Evolutionary conservation across 495 filamentous ascomycete genomes (phyloP).

Genomic region (Podospora conica): DNA sequence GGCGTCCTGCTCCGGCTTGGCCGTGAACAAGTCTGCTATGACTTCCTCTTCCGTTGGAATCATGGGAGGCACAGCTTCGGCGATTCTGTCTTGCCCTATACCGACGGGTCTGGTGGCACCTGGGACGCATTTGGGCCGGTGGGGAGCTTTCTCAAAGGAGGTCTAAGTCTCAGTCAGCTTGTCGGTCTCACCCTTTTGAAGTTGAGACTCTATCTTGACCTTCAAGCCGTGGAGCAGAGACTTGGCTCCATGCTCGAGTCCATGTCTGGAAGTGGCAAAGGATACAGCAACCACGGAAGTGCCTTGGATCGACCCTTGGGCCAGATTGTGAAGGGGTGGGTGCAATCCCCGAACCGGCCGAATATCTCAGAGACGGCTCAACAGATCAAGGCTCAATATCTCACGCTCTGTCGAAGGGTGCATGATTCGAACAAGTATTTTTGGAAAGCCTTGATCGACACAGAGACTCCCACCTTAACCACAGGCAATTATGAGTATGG

Average conservation of each 20-base stretch:
- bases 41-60: conserved; percentile 47
- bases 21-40: conserved; percentile 48
- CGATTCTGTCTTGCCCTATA: conserved; percentile 29
- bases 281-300: no score
- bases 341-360: background rate
- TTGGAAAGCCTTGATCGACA: conserved; percentile 29
- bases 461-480: conserved; percentile 19
- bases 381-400: conserved; percentile 25
- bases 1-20: conserved; percentile 39
- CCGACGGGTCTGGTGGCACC: conserved; percentile 32
- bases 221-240: conserved; percentile 21
- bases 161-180: conserved; percentile 22
- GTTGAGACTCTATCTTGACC: conserved; percentile 29
- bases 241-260: background rate
- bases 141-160: conserved; percentile 8
- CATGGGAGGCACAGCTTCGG: conserved; percentile 35
- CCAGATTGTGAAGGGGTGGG: background rate
- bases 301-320: background rate
- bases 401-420: conserved; percentile 22
- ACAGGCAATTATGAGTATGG: conserved; percentile 16
- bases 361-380: background rate
- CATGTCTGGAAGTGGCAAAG: background rate
- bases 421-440: conserved; percentile 31
- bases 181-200: conserved; percentile 36
- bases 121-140: conserved; percentile 36